Evolutionary conservation across 2,329 filamentous ascomycete species (phyloP).

Genomic region (Seiridium cupressi): DNA sequence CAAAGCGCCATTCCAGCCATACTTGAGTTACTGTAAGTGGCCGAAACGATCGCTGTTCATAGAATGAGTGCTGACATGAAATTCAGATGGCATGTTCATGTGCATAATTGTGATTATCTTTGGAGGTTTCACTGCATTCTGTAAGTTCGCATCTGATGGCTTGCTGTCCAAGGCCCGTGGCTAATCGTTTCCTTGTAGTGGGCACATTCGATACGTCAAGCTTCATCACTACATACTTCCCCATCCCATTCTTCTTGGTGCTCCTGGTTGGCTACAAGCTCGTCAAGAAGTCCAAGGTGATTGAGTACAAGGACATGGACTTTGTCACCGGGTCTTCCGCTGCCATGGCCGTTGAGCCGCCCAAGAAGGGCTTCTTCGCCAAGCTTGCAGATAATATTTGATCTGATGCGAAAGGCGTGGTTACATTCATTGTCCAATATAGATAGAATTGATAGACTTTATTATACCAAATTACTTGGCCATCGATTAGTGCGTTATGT

Average conservation of each 20-base stretch:
- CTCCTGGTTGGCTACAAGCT: constrained; percentile 19
- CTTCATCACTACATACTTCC: constrained; percentile 22
- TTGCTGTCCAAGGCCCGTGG: neutral
- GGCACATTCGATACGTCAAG: constrained; percentile 16
- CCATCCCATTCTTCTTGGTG: constrained; percentile 17
- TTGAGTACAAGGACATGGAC: constrained; percentile 19
- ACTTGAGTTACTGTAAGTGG: constrained; percentile 7
- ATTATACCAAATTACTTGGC: too few relatives aligned
- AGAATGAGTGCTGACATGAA: neutral
- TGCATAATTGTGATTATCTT: constrained; percentile 21
- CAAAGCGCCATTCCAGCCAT: constrained; percentile 7
- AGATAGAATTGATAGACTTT: too few relatives aligned
- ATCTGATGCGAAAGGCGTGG: neutral
- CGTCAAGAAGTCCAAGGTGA: constrained; percentile 17
- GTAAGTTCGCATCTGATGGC: neutral
- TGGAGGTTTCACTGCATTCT: constrained; percentile 20
- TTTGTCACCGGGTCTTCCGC: constrained; percentile 19
- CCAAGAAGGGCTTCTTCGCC: neutral
- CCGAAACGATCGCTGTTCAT: neutral
- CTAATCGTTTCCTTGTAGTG: constrained; percentile 3
- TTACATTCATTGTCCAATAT: neutral
- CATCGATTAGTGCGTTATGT: too few relatives aligned
- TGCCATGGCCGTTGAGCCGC: constrained; percentile 15
- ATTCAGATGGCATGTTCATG: constrained; percentile 10
- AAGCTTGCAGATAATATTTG: constrained; percentile 1